phyloP scores from a whole-genome alignment of 768 basidiomycete genomes.

The Pulveroboletus sp. region DNA sequence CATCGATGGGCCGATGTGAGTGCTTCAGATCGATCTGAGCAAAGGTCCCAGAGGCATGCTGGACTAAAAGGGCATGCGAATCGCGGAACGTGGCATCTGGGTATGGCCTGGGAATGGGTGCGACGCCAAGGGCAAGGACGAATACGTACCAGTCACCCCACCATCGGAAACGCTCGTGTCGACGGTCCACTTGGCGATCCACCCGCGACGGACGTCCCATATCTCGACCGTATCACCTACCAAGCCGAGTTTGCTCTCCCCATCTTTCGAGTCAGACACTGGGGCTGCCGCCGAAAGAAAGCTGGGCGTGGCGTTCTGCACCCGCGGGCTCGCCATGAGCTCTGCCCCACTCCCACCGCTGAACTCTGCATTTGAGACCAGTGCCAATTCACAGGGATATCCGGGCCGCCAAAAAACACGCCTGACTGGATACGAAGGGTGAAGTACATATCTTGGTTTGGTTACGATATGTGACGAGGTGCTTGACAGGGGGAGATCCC shows the following conservation, averaged over 20 bases:
- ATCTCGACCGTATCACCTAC: conserved; percentile 67
- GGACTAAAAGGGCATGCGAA: conserved; percentile 67
- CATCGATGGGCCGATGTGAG: conserved; percentile 59
- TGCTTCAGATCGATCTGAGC: conserved; percentile 73
- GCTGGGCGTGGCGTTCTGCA: conserved; percentile 21
- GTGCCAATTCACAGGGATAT: conserved; percentile 69
- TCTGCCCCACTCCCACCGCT: conserved; percentile 29
- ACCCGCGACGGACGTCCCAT: conserved; percentile 80
- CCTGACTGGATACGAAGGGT: conserved; percentile 70
- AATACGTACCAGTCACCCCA: conserved; percentile 61
- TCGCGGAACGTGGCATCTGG: conserved; percentile 67
- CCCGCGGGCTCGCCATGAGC: conserved; percentile 25
- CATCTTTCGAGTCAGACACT: conserved; percentile 12
- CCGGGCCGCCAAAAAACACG: conserved; percentile 73
- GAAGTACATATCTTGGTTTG: conserved; percentile 65
- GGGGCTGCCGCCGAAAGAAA: conserved; percentile 15
- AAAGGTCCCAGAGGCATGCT: conserved; percentile 72
- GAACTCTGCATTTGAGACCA: conserved; percentile 63
- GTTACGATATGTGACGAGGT: conserved; percentile 52
- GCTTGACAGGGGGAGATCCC: conserved; percentile 50
- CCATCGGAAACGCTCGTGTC: conserved; percentile 62
- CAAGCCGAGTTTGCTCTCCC: conserved; percentile 9
- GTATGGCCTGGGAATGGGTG: neutral
- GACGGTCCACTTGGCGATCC: conserved; percentile 81
- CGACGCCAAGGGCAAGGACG: neutral